Percentiles rank a stretch among this genome's conserved stretches.
These are phyloP conservation scores for Cercospora beticola DNA, from an alignment of 2,329 filamentous ascomycete species.

Conservation along the genomic window DNA sequence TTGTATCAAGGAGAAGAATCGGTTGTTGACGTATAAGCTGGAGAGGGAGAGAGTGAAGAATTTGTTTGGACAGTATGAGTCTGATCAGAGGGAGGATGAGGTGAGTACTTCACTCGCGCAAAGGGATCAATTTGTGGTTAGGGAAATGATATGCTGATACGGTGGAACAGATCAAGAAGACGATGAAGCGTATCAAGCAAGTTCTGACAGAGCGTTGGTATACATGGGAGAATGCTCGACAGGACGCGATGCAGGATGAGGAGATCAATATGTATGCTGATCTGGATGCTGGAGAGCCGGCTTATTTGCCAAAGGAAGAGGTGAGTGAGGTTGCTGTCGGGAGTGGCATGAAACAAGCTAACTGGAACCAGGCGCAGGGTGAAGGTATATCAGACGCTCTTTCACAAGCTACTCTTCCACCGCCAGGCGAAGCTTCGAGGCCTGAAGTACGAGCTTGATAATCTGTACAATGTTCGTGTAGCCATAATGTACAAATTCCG, in stretches of 20 bases:
- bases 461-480: neutral
- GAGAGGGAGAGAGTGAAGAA: slow-evolving; percentile 65
- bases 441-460: neutral
- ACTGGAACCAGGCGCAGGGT: neutral
- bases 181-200: slow-evolving; percentile 80
- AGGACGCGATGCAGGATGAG: slow-evolving; percentile 64
- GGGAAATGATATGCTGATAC: neutral
- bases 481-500: neutral
- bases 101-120: slow-evolving; percentile 51
- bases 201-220: slow-evolving; percentile 85
- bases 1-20: slow-evolving; percentile 86
- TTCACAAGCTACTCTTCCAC: neutral
- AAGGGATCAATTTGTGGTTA: neutral
- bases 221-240: slow-evolving; percentile 75
- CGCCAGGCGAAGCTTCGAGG: neutral
- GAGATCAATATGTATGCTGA: slow-evolving; percentile 61
- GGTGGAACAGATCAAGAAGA: slow-evolving; percentile 63
- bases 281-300: slow-evolving; percentile 30
- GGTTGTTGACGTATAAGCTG: slow-evolving; percentile 71
- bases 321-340: neutral
- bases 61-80: slow-evolving; percentile 70
- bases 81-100: slow-evolving; percentile 60
- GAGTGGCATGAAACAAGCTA: neutral
- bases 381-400: neutral
- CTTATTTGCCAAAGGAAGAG: slow-evolving; percentile 28